These are phyloP conservation scores for Viola odorata DNA, from an alignment of 345 rosid genomes.

Conservation along the genomic window DNA sequence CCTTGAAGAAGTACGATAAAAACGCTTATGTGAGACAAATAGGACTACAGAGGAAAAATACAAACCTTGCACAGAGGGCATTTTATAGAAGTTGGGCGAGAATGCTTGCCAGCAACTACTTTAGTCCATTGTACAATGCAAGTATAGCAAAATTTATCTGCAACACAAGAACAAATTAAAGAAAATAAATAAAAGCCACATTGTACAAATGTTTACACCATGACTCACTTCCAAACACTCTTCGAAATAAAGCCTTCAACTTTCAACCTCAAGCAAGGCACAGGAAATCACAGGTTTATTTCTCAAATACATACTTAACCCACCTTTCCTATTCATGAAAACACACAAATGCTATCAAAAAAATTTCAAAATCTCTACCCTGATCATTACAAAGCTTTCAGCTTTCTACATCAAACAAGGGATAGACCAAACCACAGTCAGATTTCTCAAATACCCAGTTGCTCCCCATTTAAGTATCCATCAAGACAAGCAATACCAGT, in stretches of 20 bases:
- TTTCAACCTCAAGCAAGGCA: not conserved
- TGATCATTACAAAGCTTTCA: not conserved
- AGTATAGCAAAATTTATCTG: conserved; percentile 82
- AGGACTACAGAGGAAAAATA: not conserved
- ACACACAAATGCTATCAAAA: not conserved
- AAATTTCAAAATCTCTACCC: too few species aligned
- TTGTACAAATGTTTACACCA: not conserved
- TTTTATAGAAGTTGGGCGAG: conserved; percentile 42
- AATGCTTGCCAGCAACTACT: conserved; percentile 56
- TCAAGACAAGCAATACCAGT: not conserved
- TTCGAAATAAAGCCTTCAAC: not conserved
- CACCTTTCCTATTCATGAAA: not conserved
- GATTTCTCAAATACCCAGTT: not conserved
- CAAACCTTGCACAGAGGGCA: conserved; percentile 95
- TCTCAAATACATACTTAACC: not conserved
- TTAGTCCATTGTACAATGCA: conserved; percentile 78
- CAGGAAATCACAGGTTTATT: not conserved
- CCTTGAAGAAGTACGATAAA: too few species aligned
- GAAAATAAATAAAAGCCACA: not conserved
- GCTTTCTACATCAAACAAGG: not conserved
- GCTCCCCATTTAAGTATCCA: not conserved
- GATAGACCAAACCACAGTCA: not conserved
- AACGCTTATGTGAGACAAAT: too few species aligned
- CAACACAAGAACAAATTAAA: conserved; percentile 6
- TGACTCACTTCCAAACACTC: not conserved